A percentile compares a stretch with the other conserved stretches of the same genome.
Evolutionary conservation across 2,329 filamentous ascomycete genomes (phyloP).

Genomic region (Botryotinia globosa): DNA sequence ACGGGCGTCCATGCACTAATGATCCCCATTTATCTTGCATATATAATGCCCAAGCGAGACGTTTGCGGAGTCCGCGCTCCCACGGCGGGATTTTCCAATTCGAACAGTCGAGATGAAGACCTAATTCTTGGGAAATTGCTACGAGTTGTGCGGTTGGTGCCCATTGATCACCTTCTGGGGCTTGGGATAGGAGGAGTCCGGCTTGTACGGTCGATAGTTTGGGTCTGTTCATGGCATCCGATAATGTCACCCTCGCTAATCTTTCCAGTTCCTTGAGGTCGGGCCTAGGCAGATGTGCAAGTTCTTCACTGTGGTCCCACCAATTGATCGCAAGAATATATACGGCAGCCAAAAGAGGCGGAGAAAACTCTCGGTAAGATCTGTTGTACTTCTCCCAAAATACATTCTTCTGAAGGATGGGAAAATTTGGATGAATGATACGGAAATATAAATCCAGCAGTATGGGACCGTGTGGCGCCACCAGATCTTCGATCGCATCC

Average conservation of each 20-base stretch:
- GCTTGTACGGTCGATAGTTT: slow-evolving; percentile 81
- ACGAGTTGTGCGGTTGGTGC: slow-evolving; percentile 84
- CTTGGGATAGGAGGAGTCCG: slow-evolving; percentile 70
- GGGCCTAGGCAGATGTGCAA: slow-evolving; percentile 63
- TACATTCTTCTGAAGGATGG: slow-evolving; percentile 76
- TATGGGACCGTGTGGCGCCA: slow-evolving; percentile 72
- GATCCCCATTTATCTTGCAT: slow-evolving; percentile 95
- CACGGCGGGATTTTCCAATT: slow-evolving; percentile 83
- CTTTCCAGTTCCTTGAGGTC: slow-evolving; percentile 72
- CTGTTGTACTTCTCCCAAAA: slow-evolving; percentile 76
- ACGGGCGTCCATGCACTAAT: slow-evolving; percentile 79
- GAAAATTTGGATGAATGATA: slow-evolving; percentile 76
- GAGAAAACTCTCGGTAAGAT: slow-evolving; percentile 70
- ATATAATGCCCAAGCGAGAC: slow-evolving; percentile 86
- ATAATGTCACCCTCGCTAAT: slow-evolving; percentile 69
- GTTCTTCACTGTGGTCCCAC: slow-evolving; percentile 72
- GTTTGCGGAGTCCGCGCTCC: slow-evolving; percentile 81
- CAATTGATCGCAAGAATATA: slow-evolving; percentile 86
- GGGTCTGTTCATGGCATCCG: slow-evolving; percentile 74
- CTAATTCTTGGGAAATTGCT: slow-evolving; percentile 81
- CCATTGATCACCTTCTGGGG: slow-evolving; percentile 76
- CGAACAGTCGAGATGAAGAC: slow-evolving; percentile 83
- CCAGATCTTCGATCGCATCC: slow-evolving; percentile 71
- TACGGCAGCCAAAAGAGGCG: slow-evolving; percentile 73
- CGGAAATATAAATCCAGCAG: slow-evolving; percentile 80